Evolutionary conservation across 2,329 filamentous ascomycete species (phyloP), one percentile per base, ranked within the genome.

Genomic region (Monosporascus sp.): DNA sequence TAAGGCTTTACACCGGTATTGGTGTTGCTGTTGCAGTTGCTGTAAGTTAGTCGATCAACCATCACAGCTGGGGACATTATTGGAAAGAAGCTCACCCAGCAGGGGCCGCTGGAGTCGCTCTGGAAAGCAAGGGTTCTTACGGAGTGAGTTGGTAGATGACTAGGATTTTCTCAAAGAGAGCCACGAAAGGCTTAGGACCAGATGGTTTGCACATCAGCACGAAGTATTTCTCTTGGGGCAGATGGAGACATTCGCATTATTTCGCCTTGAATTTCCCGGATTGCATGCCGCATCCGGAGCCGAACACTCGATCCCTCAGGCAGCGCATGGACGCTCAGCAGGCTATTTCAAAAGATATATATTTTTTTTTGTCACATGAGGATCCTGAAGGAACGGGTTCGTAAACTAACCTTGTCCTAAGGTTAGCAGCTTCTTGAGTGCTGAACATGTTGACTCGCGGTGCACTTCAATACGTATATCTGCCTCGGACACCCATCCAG

Each of bases 391-490:
- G 9, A 31, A 31, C 6, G 22, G 4, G 27, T 41, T 3, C 17
- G 27, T 20, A 8, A n/a, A 17, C 20, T 26, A 49, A 54, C 54
- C 37, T 27, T 51, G 38, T 2, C 26, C 11, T 7, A 48, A 37
- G 22, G 22, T 49, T 24, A 44, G 9, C 4, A 41, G 11, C 14
- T 45, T 17, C 38, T 52, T 52, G 17, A 55, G 8, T 14, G 40
- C 7, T 19, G 47, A 49, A 48, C 55, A 55, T 9, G 49, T 55
- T 17, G 45, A 48, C 37, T 41, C 20, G 27, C 24, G 22, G 35
- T 56, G 57, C 37, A 54, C 41, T 17, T 55, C 37, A 43, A 57
- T 20, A 22, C 7, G 8, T 7, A 57, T 40, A 7, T 11, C 5
- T 27, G 37, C 26, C 11, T 49, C 27, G 3, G 22, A 27, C 17